Evolutionary conservation across 2,329 filamentous ascomycete genomes (phyloP), one percentile per base, ranked within the genome.

Genomic region (Alternaria infectoria): DNA sequence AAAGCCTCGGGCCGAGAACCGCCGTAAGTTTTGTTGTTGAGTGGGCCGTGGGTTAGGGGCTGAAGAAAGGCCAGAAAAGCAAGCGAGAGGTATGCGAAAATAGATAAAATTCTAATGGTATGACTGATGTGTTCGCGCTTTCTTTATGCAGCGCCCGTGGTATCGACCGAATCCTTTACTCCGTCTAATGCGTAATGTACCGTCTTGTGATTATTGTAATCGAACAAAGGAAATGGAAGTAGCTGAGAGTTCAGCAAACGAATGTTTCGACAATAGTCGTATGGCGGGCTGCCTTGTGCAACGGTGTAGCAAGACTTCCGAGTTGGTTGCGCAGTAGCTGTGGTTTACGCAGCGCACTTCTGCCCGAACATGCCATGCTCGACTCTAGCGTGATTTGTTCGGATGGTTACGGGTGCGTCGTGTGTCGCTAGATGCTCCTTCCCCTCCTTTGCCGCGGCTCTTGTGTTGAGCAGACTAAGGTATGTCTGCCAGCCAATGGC

Each of bases 401-500:
- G 45, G 21, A 55, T 19, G 21, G 21, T 54, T 43, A 44, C 45
- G 21, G 54, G 56, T 49, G 50, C 54, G 6, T 19, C 43, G 12
- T 62, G 63, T 54, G 28, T 55, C 19, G 60, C 49, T 36, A 61
- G 54, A 32, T 73, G 72, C 44, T 75, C 72, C 7, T 59, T 57
- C 47, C 71, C 69, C 57, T 88, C 86, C 69, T 85, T 82, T 52
- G 83, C 83, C 77, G 93, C 92, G 2, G 92, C 92, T 65, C 84
- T 83, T 73, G 90, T 86, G 73, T 97, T 97, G 74, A 97, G 80
- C 79, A 89, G 91, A 70, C 90, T 92, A 71, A 97, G 76, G 83
- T 97, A 97, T 1, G 93, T 93, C 86, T 97, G 94, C 94, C 94
- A 97, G 0, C 91, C 92, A 55, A 97, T 90, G 1, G 93, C 92